Evolutionary conservation across 2,329 filamentous ascomycete species (phyloP), one percentile per base, ranked within the genome.

Genomic region (Talaromyces marneffei): DNA sequence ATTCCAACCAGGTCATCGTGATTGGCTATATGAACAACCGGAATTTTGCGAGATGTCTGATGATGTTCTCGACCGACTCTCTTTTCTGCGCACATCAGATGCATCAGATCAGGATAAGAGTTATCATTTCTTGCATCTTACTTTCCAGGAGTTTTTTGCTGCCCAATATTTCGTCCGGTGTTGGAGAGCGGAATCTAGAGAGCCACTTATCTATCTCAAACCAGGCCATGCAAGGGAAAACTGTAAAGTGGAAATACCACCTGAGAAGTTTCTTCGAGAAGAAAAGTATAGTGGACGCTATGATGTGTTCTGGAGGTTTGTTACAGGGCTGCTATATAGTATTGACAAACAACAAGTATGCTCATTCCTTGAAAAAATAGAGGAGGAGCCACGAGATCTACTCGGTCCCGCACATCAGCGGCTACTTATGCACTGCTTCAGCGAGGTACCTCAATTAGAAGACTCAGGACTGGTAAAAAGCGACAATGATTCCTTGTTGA

Each of bases 91-190:
- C 2, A 70, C 71, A 2, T 75, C 75, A 39, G 69, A 74, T 50
- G 20, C 60, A 6, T 63, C 63, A 20, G 25, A 57, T 20, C 37
- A 33, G n/a, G 29, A 57, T 35, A 65, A 54, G 60, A 70, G 37
- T 25, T 78, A 77, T 58, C 72, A 79, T 61, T 79, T 80, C 52
- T 25, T 79, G 27, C 77, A 80, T 62, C 63, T 78, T 9, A 78
- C 77, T 0, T 77, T 76, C 62, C 76, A 79, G 60, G 77, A 79
- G 63, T 78, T 70, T 57, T 79, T 79, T 67, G 76, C 74, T 0
- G 77, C 77, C 2, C 67, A 62, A 27, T 77, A 78, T 63, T 77
- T 78, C 63, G 69, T 70, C n/a, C 66, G 65, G 33, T 65, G 70
- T 18, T 77, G 72, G 72, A 27, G 1, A 48, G 27, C 44, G 25